phyloP scores from a whole-genome alignment of 163 green algal genomes.

The Scenedesmus sp. region DNA sequence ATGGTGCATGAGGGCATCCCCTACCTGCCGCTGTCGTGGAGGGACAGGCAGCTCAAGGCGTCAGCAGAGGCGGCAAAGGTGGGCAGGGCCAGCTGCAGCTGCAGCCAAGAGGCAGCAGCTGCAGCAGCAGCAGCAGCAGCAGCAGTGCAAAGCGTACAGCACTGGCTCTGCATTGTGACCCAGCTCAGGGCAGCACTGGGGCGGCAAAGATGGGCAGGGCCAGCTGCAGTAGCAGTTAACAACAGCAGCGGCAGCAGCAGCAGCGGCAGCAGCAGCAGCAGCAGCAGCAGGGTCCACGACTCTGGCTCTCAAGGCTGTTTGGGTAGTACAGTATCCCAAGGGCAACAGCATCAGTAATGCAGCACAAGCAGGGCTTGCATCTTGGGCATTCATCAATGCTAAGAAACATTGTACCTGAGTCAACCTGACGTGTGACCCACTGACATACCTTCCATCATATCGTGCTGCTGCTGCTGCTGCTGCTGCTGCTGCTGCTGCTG shows the following conservation, averaged over 20 bases:
- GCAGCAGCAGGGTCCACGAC: too few relatives aligned
- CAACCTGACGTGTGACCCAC: too few relatives aligned
- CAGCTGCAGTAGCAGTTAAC: not conserved
- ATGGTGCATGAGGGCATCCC: conserved; percentile 78
- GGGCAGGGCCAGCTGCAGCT: not conserved
- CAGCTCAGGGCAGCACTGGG: conserved; percentile 10
- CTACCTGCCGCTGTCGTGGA: conserved; percentile 64
- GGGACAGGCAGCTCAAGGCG: conserved; percentile 55
- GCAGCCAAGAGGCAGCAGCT: not conserved
- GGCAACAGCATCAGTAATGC: too few relatives aligned
- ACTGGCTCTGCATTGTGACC: too few relatives aligned
- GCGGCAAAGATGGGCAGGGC: not conserved
- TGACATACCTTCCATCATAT: too few relatives aligned
- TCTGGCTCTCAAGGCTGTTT: too few relatives aligned
- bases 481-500: too few relatives aligned
- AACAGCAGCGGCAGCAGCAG: not conserved
- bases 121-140: conserved; percentile 39
- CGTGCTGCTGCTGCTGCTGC: not conserved
- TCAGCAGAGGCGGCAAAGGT: not conserved
- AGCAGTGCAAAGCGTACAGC: conserved; percentile 28
- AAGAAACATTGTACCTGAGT: too few relatives aligned
- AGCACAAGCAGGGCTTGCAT: too few relatives aligned
- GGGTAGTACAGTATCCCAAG: too few relatives aligned
- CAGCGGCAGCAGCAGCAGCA: conserved; percentile 51
- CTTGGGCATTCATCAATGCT: too few relatives aligned